A percentile compares a stretch with the other conserved stretches of the same genome.
Evolutionary conservation across 805 yeast species (phyloP).

Genomic region (Cyberlindnera misumaiensis): DNA sequence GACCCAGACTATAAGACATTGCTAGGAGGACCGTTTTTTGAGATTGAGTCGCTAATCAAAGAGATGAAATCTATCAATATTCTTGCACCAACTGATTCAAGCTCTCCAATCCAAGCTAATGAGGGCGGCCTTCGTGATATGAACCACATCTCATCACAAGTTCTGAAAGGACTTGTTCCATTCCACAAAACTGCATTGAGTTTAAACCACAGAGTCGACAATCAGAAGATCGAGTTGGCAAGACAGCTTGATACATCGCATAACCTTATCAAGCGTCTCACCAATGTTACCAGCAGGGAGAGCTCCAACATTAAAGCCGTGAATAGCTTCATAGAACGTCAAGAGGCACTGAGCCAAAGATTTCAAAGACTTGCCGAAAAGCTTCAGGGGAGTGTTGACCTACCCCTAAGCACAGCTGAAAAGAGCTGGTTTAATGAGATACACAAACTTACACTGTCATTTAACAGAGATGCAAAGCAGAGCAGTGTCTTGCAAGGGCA

Average conservation of each 20-base stretch:
- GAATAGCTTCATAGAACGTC: slow-evolving; percentile 24
- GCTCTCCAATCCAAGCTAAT: slow-evolving; percentile 3
- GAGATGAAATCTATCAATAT: slow-evolving; percentile 1
- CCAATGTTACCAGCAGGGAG: slow-evolving; percentile 10
- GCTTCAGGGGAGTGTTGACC: slow-evolving; percentile 19
- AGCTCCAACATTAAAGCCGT: slow-evolving; percentile 12
- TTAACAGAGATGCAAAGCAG: slow-evolving; percentile 27
- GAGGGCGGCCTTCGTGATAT: slow-evolving; percentile 14
- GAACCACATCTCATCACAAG: slow-evolving; percentile 18
- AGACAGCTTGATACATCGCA: slow-evolving; percentile 30
- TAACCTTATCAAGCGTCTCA: slow-evolving; percentile 18
- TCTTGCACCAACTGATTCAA: slow-evolving; percentile 4
- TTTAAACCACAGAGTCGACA: slow-evolving; percentile 29
- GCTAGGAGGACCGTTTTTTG: slow-evolving; percentile 8
- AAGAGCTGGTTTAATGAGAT: slow-evolving; percentile 40
- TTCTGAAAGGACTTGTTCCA: slow-evolving; percentile 6
- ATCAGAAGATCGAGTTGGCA: slow-evolving; percentile 36
- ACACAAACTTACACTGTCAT: slow-evolving; percentile 23
- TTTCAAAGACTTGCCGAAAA: slow-evolving; percentile 23
- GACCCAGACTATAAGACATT: neutral
- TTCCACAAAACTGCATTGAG: slow-evolving; percentile 29
- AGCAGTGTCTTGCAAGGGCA: slow-evolving; percentile 24
- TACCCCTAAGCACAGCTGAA: slow-evolving; percentile 35
- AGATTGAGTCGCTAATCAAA: slow-evolving; percentile 5
- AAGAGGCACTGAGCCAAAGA: slow-evolving; percentile 27